Evolutionary conservation across 176 grass and related monocot species (phyloP).

Genomic region (Calamus simplicifolius): DNA sequence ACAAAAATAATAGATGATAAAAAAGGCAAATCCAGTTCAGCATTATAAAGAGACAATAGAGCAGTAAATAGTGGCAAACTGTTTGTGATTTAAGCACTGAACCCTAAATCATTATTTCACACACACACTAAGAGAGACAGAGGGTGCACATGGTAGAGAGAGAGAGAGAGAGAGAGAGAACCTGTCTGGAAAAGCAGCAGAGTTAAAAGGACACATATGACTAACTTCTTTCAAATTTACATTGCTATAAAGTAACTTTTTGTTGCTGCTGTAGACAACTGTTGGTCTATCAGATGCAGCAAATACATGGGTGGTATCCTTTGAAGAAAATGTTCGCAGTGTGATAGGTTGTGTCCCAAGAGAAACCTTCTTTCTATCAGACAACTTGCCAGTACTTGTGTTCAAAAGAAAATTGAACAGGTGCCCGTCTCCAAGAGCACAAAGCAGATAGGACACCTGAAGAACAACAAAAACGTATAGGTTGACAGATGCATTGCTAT

Average conservation of each 20-base stretch:
- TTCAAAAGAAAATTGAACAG: slow-evolving; percentile 83
- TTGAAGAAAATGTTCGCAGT: slow-evolving; percentile 91
- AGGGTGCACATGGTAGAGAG: no score
- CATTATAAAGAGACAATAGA: no score
- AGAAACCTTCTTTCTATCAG: slow-evolving; percentile 89
- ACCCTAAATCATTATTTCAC: neutral
- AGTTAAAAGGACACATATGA: slow-evolving; percentile 97
- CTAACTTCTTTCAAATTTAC: slow-evolving; percentile 97
- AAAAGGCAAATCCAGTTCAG: no score
- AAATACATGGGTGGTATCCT: slow-evolving; percentile 86
- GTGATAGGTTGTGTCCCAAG: slow-evolving; percentile 91
- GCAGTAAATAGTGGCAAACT: no score
- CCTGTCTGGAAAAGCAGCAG: slow-evolving; percentile 92
- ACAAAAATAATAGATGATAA: no score
- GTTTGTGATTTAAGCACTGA: neutral
- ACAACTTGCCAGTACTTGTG: slow-evolving; percentile 54
- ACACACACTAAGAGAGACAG: no score
- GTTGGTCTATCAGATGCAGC: slow-evolving; percentile 96
- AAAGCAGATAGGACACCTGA: slow-evolving; percentile 86
- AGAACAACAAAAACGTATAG: slow-evolving; percentile 17
- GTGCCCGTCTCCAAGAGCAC: slow-evolving; percentile 96
- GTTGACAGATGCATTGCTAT: neutral
- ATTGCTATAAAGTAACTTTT: slow-evolving; percentile 96
- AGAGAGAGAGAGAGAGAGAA: slow-evolving; percentile 17
- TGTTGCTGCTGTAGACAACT: slow-evolving; percentile 97